Base-by-base conservation (phyloP, 495 filamentous ascomycete genomes). In the Pyronema omphalodes region DNA sequence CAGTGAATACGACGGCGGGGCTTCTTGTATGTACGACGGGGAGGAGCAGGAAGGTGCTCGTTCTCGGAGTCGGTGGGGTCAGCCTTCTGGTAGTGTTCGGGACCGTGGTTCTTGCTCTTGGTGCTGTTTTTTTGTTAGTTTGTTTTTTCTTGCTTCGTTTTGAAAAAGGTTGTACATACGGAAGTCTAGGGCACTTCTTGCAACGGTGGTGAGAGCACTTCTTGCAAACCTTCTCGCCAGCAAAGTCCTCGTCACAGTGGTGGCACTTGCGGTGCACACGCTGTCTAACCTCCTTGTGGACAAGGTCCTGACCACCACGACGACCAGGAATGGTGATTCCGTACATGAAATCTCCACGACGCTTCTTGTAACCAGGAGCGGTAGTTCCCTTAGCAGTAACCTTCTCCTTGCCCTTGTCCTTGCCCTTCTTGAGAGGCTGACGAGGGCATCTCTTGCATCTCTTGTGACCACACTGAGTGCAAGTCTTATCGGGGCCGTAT, bases 371-470 rank as follows among this genome's bases (percentile, higher is more conserved):
- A 58, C 51, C 58, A 46, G 54, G 56, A 54, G 53, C 57, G 45
- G 44, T 55, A n/a, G 51, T 59, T 51, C 52, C 56, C 56, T 61
- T 58, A 49, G 58, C 55, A 18, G 57, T 60, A 54, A 55, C 58
- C 57, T 54, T 58, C 54, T 67, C 62, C 63, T 67, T 67, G 39
- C 60, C 61, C 53, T 70, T 67, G 37, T 70, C 68, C 55, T 67
- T 66, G 9, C 63, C 53, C 58, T 74, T 71, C 60, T 77, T 74
- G 51, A 71, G 57, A 59, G 86, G 85, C 56, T 80, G 75, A 7
- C 85, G 77, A 11, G 83, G 78, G 64, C 86, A 93, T 58, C 80
- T 79, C 66, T 78, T 84, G 75, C 86, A 93, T 39, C 83, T 74
- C 43, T 69, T 73, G 68, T 93, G 86, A 55, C 81, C 73, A 68